Evolutionary conservation across 805 yeast species (phyloP), one percentile per base, ranked within the genome.

Genomic region (Ogataea trehaloabstinens): DNA sequence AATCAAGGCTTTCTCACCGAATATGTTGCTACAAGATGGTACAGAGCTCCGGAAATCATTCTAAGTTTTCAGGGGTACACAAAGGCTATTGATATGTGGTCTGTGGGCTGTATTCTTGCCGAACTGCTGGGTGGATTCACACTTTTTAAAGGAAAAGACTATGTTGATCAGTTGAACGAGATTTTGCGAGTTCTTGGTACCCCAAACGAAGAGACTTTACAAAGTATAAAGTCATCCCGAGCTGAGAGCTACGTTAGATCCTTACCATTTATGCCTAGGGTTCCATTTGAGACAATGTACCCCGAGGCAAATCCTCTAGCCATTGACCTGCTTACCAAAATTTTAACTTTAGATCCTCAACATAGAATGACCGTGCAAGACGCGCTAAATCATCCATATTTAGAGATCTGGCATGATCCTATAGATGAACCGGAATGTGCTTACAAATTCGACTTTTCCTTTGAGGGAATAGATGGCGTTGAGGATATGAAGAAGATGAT

Each of bases 21-120:
- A 62, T 93, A 93, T 59, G 99, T 93, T 19, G 98, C 99, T 22
- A 93, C 99, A 1, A 75, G 99, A 60, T 93, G 99, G 99, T 93
- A 93, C 64, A 73, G 99, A 51, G 99, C 99, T 3, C 99, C 99
- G 0, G 99, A 93, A 58, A 89, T 93, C 63, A 91, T 93, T 89
- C 71, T 93, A 39, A 83, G 95, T 48, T 88, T 86, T 68, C 95
- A 93, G 61, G 87, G 90, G 42, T 91, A 91, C 63, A 86, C 98
- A 5, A 90, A 88, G 66, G 96, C 99, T 18, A 91, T 93, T 43
- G 99, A 93, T 62, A 76, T 93, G 41, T 93, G 99, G 99, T 88
- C 97, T 0, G 95, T 93, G 16, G 99, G 99, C 3, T 93, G 99
- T 66, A 90, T 93, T 42, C 67, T 93, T 38, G 99, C 98, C 1